Evolutionary conservation across 1,284 basidiomycete species (phyloP).

Genomic region (Anthracocystis setariae): DNA sequence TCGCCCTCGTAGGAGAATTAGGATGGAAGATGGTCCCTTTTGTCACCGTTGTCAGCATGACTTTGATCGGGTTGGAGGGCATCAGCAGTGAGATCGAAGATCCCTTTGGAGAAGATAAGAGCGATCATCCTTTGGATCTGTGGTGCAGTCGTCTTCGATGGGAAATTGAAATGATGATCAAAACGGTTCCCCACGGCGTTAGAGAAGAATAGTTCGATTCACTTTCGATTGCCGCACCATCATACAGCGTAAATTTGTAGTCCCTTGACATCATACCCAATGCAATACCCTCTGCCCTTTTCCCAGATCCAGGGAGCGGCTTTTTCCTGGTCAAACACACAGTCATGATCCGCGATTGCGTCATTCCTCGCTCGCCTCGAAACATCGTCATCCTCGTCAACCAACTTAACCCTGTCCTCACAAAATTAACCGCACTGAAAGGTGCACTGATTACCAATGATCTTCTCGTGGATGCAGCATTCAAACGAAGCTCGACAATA

Average conservation of each 20-base stretch:
- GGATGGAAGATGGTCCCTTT: constrained; percentile 78
- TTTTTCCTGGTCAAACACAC: no score
- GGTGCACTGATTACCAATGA: no score
- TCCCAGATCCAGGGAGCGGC: no score
- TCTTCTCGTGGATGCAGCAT: no score
- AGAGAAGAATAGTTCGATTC: constrained; percentile 11
- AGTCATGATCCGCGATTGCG: no score
- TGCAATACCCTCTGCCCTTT: no score
- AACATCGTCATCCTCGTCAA: no score
- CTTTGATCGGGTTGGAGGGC: constrained; percentile 90
- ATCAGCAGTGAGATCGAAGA: constrained; percentile 91
- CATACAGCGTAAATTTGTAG: no score
- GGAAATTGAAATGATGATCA: constrained; percentile 28
- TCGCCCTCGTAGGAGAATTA: constrained; percentile 33
- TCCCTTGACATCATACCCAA: neutral
- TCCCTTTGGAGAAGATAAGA: constrained; percentile 72
- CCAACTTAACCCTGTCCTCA: no score
- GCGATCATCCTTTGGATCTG: constrained; percentile 41
- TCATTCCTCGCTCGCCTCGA: no score
- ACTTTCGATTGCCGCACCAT: neutral
- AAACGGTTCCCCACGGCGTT: constrained; percentile 8
- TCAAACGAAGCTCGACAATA: no score
- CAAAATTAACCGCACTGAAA: no score
- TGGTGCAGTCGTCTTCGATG: constrained; percentile 24
- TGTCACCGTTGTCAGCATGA: constrained; percentile 78